Evolutionary conservation across 768 basidiomycete species (phyloP), one percentile per base, ranked within the genome.

Genomic region (Tylopilus plumbeoviolaceoides): DNA sequence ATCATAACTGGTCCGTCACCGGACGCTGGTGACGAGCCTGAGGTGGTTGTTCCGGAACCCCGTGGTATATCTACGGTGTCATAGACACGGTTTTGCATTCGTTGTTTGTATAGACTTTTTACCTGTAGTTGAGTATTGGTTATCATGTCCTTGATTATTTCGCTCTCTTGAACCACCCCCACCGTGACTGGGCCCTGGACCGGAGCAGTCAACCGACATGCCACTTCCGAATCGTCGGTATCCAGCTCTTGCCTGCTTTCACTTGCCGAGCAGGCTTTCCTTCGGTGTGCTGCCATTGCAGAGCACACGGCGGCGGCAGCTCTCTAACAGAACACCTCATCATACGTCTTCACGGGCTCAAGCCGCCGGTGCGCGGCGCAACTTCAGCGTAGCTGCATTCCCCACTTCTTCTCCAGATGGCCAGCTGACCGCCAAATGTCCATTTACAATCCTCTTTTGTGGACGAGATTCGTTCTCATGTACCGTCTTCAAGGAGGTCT

Each of bases 1-100:
- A 78, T 79, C n/a, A 72, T 82, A 44, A 63, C 74, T 41, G 76
- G 75, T 10, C 78, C 80, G 14, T 70, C 74, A 17, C 77, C 78
- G 17, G 82, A 83, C 54, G 78, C 67, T 40, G 76, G 75, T 14
- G 66, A 69, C 21, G 81, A 82, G 56, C 74, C 75, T 25, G 82
- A 81, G 53, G 65, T 66, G 12, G 55, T 41, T 31, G 47, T 35
- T 21, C 58, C 59, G 28, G 68, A 68, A 42, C 53, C 58, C 23
- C 54, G 46, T 38, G 45, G 44, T 17, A 30, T 56, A 49, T 57
- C 64, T 52, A 54, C 50, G 36, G 54, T 43, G 20, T 59, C 60
- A 45, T 68, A 63, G 54, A 44, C 48, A 30, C 21, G 4, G 17
- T 41, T 44, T 57, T 46, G 50, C 44, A 47, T 61, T 53, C 17